Evolutionary conservation across 129 eudicot genomes (phyloP).

Genomic region (Lonicera japonica): DNA sequence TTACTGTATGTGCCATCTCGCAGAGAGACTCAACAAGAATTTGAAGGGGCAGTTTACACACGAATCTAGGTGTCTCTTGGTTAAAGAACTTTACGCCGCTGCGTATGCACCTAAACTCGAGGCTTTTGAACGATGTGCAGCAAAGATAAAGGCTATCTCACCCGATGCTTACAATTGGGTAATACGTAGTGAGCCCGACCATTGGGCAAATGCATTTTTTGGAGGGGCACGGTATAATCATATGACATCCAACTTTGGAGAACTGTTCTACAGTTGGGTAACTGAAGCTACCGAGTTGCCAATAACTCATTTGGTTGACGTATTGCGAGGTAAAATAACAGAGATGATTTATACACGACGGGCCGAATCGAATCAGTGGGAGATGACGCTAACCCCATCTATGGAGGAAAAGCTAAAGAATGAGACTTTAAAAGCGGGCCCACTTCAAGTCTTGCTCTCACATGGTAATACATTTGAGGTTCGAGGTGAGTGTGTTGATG

Average conservation of each 20-base stretch:
- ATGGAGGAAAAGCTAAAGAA: conserved; percentile 53
- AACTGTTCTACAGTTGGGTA: conserved; percentile 43
- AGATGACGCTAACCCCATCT: conserved; percentile 37
- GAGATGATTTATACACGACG: conserved; percentile 37
- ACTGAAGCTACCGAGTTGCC: conserved; percentile 53
- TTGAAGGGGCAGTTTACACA: conserved; percentile 49
- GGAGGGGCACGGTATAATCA: conserved; percentile 48
- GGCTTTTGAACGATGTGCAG: conserved; percentile 42
- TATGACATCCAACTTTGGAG: conserved; percentile 45
- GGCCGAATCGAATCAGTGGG: conserved; percentile 44
- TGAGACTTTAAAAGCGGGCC: conserved; percentile 34
- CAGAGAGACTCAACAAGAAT: conserved; percentile 46
- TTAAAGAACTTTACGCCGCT: conserved; percentile 50
- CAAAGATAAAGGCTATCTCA: conserved; percentile 43
- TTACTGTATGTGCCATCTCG: conserved; percentile 43
- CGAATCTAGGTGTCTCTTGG: conserved; percentile 53
- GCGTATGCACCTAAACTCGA: conserved; percentile 45
- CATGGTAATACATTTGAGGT: conserved; percentile 52
- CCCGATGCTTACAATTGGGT: conserved; percentile 55
- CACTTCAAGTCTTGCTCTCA: conserved; percentile 32
- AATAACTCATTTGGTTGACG: conserved; percentile 51
- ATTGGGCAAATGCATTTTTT: conserved; percentile 49
- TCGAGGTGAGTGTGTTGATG: conserved; percentile 31
- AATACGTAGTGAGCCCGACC: conserved; percentile 47
- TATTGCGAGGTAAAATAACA: conserved; percentile 47